Conservation (phyloP, 345 rosid genomes). For the Populus ilicifolia region DNA sequence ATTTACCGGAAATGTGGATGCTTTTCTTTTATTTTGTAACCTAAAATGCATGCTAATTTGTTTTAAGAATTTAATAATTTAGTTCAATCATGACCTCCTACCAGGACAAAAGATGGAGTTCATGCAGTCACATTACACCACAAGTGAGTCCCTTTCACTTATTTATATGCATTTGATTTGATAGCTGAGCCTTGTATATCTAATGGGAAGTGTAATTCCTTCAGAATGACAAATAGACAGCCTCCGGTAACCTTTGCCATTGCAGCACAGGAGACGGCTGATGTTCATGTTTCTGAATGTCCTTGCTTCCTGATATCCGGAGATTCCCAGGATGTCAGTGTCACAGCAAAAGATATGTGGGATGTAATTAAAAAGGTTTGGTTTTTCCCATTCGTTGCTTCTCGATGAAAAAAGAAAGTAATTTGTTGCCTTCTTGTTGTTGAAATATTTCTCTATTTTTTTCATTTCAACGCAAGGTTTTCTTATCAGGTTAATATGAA, state of each 20-base stretch:
- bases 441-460: not conserved
- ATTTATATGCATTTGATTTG: slow-evolving; percentile 3
- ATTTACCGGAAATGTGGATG: not conserved
- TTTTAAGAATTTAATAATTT: not conserved
- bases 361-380: slow-evolving; percentile 64
- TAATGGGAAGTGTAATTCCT: not conserved
- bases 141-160: slow-evolving; percentile 47
- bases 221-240: slow-evolving; percentile 58
- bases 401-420: not conserved
- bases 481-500: no score
- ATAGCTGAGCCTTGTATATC: not conserved
- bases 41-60: not conserved
- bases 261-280: slow-evolving; percentile 64
- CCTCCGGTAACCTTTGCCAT: slow-evolving; percentile 64
- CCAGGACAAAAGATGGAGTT: slow-evolving; percentile 72
- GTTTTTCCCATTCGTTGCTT: not conserved
- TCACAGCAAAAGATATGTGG: slow-evolving; percentile 90
- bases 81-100: slow-evolving; percentile 9
- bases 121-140: slow-evolving; percentile 68
- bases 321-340: slow-evolving; percentile 52
- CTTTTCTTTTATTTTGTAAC: not conserved
- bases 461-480: no score
- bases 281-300: slow-evolving; percentile 63
- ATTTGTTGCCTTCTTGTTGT: not conserved
- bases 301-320: slow-evolving; percentile 74